These are phyloP conservation scores for Glycine latifolia DNA, from an alignment of 306 rosid genomes.

Conservation along the genomic window DNA sequence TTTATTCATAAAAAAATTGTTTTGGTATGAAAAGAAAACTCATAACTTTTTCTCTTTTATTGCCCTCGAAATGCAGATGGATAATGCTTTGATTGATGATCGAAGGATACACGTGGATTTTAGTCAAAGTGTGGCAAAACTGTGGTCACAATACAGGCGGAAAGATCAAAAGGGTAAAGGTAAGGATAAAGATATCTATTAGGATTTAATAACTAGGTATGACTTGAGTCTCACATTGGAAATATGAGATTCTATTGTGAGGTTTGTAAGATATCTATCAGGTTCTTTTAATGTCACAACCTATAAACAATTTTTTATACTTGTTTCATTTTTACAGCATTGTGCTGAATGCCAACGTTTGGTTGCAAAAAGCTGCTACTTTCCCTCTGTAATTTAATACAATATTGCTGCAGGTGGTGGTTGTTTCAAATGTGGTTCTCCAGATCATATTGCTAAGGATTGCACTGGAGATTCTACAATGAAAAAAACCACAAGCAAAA, in stretches of 20 bases:
- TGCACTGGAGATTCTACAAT: conserved; percentile 66
- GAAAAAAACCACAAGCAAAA: conserved; percentile 56
- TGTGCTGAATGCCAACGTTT: conserved; percentile 29
- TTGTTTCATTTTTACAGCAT: conserved; percentile 1
- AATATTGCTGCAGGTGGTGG: conserved; percentile 67
- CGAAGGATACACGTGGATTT: conserved; percentile 98
- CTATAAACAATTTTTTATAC: neutral
- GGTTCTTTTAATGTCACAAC: neutral
- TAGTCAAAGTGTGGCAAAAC: conserved; percentile 92
- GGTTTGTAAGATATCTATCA: neutral
- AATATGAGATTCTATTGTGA: neutral
- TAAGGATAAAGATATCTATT: conserved; percentile 44
- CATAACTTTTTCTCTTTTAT: conserved; percentile 16
- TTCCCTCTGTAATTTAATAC: conserved; percentile 10
- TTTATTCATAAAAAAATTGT: neutral
- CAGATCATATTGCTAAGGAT: conserved; percentile 88
- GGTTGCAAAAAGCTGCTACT: conserved; percentile 24
- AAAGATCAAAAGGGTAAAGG: conserved; percentile 76
- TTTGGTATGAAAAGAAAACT: conserved; percentile 15
- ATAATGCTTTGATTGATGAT: conserved; percentile 96
- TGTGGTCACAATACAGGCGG: conserved; percentile 89
- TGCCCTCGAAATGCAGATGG: conserved; percentile 71
- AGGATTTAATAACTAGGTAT: neutral
- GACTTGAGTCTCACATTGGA: neutral
- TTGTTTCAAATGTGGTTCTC: conserved; percentile 93